These are phyloP conservation scores for Mortierella sp. DNA, from an alignment of 371 early-diverging fungal genomes.

Conservation along the genomic window DNA sequence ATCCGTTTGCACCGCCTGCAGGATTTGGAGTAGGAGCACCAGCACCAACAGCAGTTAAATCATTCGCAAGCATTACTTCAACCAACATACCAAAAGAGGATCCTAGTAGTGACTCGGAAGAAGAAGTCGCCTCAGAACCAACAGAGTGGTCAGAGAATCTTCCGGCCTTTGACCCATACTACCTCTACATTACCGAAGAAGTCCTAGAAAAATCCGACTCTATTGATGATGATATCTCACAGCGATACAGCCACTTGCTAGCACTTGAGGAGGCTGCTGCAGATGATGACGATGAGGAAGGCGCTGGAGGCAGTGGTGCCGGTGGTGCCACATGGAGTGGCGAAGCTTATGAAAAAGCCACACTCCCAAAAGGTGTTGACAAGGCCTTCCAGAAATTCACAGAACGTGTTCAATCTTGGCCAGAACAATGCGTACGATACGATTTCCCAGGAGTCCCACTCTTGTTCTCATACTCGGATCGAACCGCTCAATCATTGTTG, in stretches of 20 bases:
- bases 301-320: slow-evolving; percentile 38
- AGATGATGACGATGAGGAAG: slow-evolving; percentile 47
- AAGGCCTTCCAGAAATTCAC: slow-evolving; percentile 86
- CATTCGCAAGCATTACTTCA: slow-evolving; percentile 44
- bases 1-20: slow-evolving; percentile 41
- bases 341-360: slow-evolving; percentile 85
- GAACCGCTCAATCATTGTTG: slow-evolving; percentile 55
- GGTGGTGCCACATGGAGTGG: slow-evolving; percentile 76
- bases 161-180: slow-evolving; percentile 67
- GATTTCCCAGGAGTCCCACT: slow-evolving; percentile 80
- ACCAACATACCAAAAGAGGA: slow-evolving; percentile 26
- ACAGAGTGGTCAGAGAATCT: slow-evolving; percentile 56
- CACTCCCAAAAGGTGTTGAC: slow-evolving; percentile 79
- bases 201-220: slow-evolving; percentile 55
- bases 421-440: slow-evolving; percentile 90
- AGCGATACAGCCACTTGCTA: slow-evolving; percentile 66
- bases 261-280: slow-evolving; percentile 58
- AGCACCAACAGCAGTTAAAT: slow-evolving; percentile 13
- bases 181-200: slow-evolving; percentile 76
- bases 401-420: slow-evolving; percentile 76
- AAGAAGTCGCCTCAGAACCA: slow-evolving; percentile 26
- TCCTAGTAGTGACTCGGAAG: slow-evolving; percentile 17
- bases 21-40: slow-evolving; percentile 39
- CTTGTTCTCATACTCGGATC: slow-evolving; percentile 71
- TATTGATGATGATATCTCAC: slow-evolving; percentile 57